These are phyloP conservation scores for Miscanthus lutarioriparius DNA, from an alignment of 176 grass and related monocot species.

Conservation along the genomic window DNA sequence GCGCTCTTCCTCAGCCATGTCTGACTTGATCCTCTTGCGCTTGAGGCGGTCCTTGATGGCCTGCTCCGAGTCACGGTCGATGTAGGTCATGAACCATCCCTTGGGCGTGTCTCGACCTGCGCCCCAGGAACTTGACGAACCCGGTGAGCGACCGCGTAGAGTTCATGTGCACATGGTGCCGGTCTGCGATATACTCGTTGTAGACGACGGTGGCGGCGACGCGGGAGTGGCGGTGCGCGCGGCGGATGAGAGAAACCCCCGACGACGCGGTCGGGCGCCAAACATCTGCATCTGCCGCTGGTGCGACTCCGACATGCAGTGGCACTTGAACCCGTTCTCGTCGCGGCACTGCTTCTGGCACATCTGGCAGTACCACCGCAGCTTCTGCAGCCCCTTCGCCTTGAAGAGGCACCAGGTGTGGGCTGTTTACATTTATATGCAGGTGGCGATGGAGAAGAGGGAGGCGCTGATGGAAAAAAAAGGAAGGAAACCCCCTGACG, in stretches of 20 bases:
- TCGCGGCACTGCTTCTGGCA: slow-evolving; percentile 93
- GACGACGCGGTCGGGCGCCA: slow-evolving; percentile 70
- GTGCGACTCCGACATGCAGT: slow-evolving; percentile 90
- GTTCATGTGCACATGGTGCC: slow-evolving; percentile 85
- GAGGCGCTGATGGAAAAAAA: too few species aligned
- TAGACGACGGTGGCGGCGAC: slow-evolving; percentile 86
- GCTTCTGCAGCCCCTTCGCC: slow-evolving; percentile 83
- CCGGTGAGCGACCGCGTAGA: slow-evolving; percentile 78
- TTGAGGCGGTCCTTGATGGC: slow-evolving; percentile 80
- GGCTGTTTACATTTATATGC: too few species aligned
- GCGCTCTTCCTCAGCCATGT: slow-evolving; percentile 80
- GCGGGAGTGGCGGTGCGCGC: slow-evolving; percentile 77
- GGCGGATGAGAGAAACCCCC: slow-evolving; percentile 71
- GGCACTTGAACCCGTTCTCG: slow-evolving; percentile 97
- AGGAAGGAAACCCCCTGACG: slow-evolving; percentile 59
- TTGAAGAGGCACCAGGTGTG: too few species aligned
- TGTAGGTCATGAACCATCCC: slow-evolving; percentile 93
- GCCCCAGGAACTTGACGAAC: slow-evolving; percentile 78
- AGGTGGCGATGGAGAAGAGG: too few species aligned
- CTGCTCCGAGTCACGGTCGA: slow-evolving; percentile 82
- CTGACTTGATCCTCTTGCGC: slow-evolving; percentile 72
- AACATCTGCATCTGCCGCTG: slow-evolving; percentile 98
- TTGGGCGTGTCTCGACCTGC: slow-evolving; percentile 92
- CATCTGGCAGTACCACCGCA: slow-evolving; percentile 99
- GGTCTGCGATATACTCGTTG: slow-evolving; percentile 77